Evolutionary conservation across 305 asterid genomes (phyloP).

Genomic region (Coffea humblotiana): DNA sequence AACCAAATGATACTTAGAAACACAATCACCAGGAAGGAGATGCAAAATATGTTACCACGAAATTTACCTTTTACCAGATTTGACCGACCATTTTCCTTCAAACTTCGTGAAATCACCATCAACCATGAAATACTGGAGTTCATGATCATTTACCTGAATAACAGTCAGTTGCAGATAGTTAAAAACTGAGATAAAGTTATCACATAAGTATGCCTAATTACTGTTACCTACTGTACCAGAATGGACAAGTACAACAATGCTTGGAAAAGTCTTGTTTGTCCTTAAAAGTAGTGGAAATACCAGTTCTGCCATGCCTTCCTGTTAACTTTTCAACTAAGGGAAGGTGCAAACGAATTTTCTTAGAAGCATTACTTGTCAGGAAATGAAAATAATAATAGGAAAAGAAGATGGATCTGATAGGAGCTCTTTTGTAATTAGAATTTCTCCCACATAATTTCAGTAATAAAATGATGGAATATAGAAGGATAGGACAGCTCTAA

Average conservation of each 20-base stretch:
- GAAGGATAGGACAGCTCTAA: neutral
- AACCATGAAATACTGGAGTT: slow-evolving; percentile 83
- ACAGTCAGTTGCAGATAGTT: slow-evolving; percentile 4
- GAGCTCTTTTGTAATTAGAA: neutral
- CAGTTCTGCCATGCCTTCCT: neutral
- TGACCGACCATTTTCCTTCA: slow-evolving; percentile 90
- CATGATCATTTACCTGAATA: slow-evolving; percentile 60
- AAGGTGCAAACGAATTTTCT: neutral
- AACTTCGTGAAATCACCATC: slow-evolving; percentile 98
- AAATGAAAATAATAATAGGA: neutral
- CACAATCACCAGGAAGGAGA: neutral
- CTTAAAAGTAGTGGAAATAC: neutral
- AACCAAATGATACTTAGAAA: neutral
- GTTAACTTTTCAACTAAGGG: neutral
- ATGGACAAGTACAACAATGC: neutral
- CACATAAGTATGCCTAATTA: neutral
- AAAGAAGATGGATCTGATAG: neutral
- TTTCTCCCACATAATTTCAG: neutral
- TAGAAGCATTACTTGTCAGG: neutral
- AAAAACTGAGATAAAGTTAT: neutral
- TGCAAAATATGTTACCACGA: neutral
- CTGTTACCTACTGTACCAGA: neutral
- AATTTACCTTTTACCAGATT: slow-evolving; percentile 61
- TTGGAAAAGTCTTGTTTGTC: neutral
- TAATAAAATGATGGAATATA: neutral